A percentile compares a stretch with the other conserved stretches of the same genome.
Evolutionary conservation across 768 basidiomycete species (phyloP).

Genomic region (Mycena crocata): DNA sequence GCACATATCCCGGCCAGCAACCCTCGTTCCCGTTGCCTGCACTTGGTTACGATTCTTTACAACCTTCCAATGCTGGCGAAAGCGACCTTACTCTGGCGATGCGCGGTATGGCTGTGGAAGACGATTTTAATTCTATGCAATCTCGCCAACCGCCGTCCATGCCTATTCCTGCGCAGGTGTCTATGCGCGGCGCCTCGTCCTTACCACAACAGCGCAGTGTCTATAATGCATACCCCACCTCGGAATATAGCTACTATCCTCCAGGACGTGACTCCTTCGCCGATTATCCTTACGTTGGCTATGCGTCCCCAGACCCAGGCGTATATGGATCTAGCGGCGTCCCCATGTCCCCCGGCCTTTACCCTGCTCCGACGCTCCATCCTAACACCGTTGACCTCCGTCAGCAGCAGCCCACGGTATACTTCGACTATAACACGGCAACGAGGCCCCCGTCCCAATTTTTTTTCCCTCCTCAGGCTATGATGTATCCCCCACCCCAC

Average conservation of each 20-base stretch:
- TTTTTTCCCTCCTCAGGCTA: slow-evolving; percentile 69
- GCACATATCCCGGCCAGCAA: slow-evolving; percentile 41
- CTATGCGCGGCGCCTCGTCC: slow-evolving; percentile 52
- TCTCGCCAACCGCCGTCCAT: slow-evolving; percentile 52
- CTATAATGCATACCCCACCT: slow-evolving; percentile 63
- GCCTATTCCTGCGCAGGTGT: slow-evolving; percentile 44
- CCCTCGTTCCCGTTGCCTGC: slow-evolving; percentile 29
- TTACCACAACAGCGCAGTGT: slow-evolving; percentile 57
- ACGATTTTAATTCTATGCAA: slow-evolving; percentile 55
- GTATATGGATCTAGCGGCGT: slow-evolving; percentile 63
- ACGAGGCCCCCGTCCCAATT: slow-evolving; percentile 67
- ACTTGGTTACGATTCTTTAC: slow-evolving; percentile 46
- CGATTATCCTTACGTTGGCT: slow-evolving; percentile 71
- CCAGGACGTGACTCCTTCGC: slow-evolving; percentile 61
- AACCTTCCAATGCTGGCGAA: slow-evolving; percentile 47
- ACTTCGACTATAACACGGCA: slow-evolving; percentile 67
- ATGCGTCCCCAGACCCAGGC: slow-evolving; percentile 57
- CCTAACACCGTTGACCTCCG: slow-evolving; percentile 55
- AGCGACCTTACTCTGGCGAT: slow-evolving; percentile 68
- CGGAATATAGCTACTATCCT: slow-evolving; percentile 70
- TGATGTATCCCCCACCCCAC: slow-evolving; percentile 69
- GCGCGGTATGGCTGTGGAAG: slow-evolving; percentile 72
- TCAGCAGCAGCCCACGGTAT: slow-evolving; percentile 63
- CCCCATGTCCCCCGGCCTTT: slow-evolving; percentile 58
- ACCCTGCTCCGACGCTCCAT: slow-evolving; percentile 60